Evolutionary conservation across 768 basidiomycete genomes (phyloP), one percentile per base, ranked within the genome.

Genomic region (Boletellus emodensis): DNA sequence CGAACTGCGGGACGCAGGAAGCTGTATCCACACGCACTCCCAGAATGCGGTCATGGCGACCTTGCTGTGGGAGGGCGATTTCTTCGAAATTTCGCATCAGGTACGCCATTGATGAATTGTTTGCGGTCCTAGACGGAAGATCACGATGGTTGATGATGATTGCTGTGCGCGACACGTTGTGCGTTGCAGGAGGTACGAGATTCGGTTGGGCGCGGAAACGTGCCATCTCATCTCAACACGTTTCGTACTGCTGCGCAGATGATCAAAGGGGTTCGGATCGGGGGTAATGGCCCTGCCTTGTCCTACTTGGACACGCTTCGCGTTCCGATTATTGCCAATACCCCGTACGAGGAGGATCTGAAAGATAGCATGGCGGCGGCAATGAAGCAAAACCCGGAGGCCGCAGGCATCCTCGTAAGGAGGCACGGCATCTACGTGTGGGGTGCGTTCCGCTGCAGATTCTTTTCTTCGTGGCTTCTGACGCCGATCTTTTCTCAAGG

Each of bases 11-110:
- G 72, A 78, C 51, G 90, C 91, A 2, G 87, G 87, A 1, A 89
- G 89, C 39, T 94, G 90, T 60, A 91, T 94, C 54, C 92, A 94
- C 63, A 94, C 91, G 0, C 92, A 94, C 63, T 90, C 87, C 0
- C 91, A 94, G 64, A 82, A 93, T 65, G 91, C 84, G 35, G 92
- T 94, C 37, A 89, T 94, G 83, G 85, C 85, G 1, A 93, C 91
- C 0, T 68, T 94, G 33, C 73, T 92, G 14, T 91, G 84, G 80
- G 73, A 78, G 5, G 85, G 82, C 0, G 72, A 78, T 22, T 72
- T 81, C 17, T 94, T 94, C 58, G 77, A 75, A 51, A 89, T 94
- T 56, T 90, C 87, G 10, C 91, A 94, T 66, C 90, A 90, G 66
- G 91, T 82, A 24, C 24, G 24, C 6, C 24, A 6, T 6, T 3